Percentiles rank a stretch among this genome's conserved stretches.
phyloP scores from a whole-genome alignment of 352 stramenopile species.

The Pythium brachiatum region DNA sequence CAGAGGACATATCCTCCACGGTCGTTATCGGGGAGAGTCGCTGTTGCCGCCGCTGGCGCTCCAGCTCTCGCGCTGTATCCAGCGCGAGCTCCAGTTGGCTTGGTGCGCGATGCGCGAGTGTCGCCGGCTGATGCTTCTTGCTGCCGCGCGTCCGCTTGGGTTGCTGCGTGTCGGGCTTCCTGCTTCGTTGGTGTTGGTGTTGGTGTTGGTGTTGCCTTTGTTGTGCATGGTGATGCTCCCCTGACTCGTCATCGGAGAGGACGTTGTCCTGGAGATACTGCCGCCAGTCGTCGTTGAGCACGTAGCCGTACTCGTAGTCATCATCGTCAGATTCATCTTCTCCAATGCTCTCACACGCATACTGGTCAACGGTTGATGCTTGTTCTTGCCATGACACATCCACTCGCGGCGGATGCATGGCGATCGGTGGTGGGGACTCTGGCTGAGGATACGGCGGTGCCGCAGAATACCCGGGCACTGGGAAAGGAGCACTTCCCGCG shows the following conservation, averaged over 20 bases:
- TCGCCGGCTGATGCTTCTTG: not conserved
- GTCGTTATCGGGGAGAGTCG: not conserved
- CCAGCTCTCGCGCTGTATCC: conserved; percentile 36
- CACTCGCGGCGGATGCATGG: no score
- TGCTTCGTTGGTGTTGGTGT: conserved; percentile 9
- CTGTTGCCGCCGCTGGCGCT: conserved; percentile 30
- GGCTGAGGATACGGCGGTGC: not conserved
- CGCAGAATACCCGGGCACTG: no score
- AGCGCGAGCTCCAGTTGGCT: conserved; percentile 36
- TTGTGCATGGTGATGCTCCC: not conserved
- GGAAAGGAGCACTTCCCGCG: not conserved
- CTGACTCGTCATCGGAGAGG: conserved; percentile 4
- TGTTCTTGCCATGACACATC: no score
- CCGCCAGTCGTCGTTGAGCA: conserved; percentile 74
- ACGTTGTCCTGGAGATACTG: conserved; percentile 37
- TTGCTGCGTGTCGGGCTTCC: not conserved
- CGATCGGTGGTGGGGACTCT: no score
- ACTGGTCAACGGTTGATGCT: not conserved
- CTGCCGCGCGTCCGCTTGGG: not conserved
- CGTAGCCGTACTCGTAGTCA: conserved; percentile 71
- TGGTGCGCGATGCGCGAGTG: not conserved
- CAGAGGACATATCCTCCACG: not conserved
- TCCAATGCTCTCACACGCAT: not conserved
- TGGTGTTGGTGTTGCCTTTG: conserved; percentile 3
- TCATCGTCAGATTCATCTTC: conserved; percentile 22